Evolutionary conservation across 345 rosid genomes (phyloP).

Genomic region (Gossypium rotundifolium): DNA sequence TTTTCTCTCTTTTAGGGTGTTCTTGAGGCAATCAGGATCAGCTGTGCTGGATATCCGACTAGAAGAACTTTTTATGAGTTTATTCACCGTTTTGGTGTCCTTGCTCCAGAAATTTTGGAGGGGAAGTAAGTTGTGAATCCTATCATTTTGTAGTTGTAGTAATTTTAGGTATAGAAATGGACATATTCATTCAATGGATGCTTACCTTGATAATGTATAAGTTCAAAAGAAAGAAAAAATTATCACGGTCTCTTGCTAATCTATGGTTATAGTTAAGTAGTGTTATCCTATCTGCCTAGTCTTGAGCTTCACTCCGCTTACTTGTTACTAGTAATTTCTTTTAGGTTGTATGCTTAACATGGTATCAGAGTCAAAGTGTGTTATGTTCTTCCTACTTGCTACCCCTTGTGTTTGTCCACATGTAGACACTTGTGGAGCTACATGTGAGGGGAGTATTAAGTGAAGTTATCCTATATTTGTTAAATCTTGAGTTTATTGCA

Average conservation of each 20-base stretch:
- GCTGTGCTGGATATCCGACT: constrained; percentile 85
- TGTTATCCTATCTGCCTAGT: neutral
- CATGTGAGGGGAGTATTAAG: neutral
- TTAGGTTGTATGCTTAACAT: neutral
- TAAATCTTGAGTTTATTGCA: neutral
- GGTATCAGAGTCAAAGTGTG: neutral
- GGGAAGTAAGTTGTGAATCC: constrained; percentile 51
- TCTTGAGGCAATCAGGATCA: constrained; percentile 74
- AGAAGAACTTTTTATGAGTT: constrained; percentile 71
- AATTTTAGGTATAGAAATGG: neutral
- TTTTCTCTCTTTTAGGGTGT: constrained; percentile 57
- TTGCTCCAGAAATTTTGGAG: constrained; percentile 54
- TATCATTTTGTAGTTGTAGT: constrained; percentile 7
- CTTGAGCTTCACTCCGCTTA: neutral
- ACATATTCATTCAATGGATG: neutral
- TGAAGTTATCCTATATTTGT: neutral
- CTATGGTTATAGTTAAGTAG: neutral
- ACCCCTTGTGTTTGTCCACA: neutral
- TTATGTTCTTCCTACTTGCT: neutral
- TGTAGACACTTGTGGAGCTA: neutral
- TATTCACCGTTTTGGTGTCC: constrained; percentile 74
- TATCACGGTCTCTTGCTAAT: neutral
- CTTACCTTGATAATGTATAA: neutral
- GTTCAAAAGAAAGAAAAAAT: neutral
- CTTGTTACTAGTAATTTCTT: neutral